These are phyloP conservation scores for Miamiensis avidus DNA, from an alignment of 169 alveolate species.

Conservation along the genomic window DNA sequence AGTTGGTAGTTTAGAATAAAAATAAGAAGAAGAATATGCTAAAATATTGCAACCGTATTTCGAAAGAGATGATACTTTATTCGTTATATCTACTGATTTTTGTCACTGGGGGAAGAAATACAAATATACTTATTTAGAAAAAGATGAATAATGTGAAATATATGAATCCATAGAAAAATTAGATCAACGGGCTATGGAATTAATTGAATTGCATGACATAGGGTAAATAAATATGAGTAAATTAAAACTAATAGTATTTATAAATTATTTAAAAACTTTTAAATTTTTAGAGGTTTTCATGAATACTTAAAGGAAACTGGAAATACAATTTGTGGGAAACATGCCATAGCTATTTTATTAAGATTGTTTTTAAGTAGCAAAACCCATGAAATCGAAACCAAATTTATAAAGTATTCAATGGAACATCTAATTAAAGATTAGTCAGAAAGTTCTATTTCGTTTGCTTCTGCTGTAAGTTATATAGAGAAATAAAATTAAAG, in stretches of 20 bases:
- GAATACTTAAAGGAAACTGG: constrained; percentile 48
- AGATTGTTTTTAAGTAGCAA: constrained; percentile 30
- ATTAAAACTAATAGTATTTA: neutral
- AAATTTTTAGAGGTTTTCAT: constrained; percentile 25
- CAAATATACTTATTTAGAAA: constrained; percentile 29
- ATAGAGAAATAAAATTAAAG: too few relatives aligned
- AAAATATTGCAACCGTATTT: constrained; percentile 51
- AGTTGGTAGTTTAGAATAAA: constrained; percentile 60
- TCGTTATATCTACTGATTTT: constrained; percentile 66
- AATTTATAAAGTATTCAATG: constrained; percentile 37
- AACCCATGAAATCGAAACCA: constrained; percentile 31
- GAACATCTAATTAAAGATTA: neutral
- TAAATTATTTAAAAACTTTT: neutral
- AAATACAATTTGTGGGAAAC: constrained; percentile 62
- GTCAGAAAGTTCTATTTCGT: neutral
- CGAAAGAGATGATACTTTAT: constrained; percentile 49
- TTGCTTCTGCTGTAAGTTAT: neutral
- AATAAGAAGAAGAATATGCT: constrained; percentile 55
- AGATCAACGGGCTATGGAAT: constrained; percentile 56
- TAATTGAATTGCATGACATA: constrained; percentile 41
- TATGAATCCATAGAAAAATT: constrained; percentile 52
- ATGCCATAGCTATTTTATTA: constrained; percentile 45
- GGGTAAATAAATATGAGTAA: constrained; percentile 8
- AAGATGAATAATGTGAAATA: constrained; percentile 44
- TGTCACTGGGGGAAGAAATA: constrained; percentile 79